phyloP scores from a whole-genome alignment of 2,329 filamentous ascomycete species.

The Nakataea oryzae region DNA sequence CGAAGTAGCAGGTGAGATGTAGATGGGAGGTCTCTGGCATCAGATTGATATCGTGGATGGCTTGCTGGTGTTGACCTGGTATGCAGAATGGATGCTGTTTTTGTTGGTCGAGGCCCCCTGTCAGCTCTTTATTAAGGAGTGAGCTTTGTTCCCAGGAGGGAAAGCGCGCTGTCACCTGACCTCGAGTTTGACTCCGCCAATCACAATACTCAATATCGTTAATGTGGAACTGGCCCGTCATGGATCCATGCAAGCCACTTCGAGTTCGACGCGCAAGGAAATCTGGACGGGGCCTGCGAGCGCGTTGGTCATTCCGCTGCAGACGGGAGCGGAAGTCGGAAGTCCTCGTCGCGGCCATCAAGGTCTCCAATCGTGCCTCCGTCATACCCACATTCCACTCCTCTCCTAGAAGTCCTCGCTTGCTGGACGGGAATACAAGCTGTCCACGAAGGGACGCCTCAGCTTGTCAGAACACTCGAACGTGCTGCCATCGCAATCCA shows the following conservation, averaged over 20 bases:
- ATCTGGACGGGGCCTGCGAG: background rate
- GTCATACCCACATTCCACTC: background rate
- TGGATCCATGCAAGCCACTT: background rate
- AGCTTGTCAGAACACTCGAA: background rate
- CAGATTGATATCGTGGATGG: too few relatives aligned
- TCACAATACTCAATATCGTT: background rate
- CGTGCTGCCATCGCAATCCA: background rate
- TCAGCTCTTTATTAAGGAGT: too few relatives aligned
- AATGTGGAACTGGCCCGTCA: background rate
- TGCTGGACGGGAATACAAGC: too few relatives aligned
- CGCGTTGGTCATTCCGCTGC: background rate
- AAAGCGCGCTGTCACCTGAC: background rate
- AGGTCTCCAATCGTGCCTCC: background rate
- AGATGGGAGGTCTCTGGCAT: too few relatives aligned
- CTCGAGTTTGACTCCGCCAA: background rate
- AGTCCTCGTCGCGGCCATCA: too few relatives aligned
- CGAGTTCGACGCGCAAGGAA: background rate
- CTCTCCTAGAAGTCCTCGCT: background rate
- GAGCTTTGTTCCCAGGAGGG: background rate
- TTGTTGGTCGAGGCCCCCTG: too few relatives aligned
- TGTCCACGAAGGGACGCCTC: too few relatives aligned
- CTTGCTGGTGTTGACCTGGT: too few relatives aligned
- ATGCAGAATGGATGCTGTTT: too few relatives aligned
- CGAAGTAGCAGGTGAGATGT: too few relatives aligned
- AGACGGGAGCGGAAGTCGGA: background rate